phyloP scores from a whole-genome alignment of 2,329 filamentous ascomycete genomes.

The Calonectria crousiana region DNA sequence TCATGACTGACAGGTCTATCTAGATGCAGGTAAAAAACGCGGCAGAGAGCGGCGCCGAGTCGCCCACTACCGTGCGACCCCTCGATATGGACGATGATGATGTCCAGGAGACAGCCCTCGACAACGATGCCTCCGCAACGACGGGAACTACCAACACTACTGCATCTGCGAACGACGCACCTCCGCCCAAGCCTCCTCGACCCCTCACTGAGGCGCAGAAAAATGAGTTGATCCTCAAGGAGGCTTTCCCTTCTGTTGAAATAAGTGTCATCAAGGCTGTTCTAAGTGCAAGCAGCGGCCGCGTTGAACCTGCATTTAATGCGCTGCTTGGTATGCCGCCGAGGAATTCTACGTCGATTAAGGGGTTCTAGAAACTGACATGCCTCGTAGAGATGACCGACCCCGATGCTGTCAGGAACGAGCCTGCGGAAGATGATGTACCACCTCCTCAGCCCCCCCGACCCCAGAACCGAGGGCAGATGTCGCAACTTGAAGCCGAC shows the following conservation, averaged over 20 bases:
- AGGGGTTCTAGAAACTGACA: slow-evolving; percentile 25
- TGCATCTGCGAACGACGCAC: slow-evolving; percentile 52
- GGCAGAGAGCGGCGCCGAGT: slow-evolving; percentile 65
- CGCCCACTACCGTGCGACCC: slow-evolving; percentile 73
- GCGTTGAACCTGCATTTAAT: slow-evolving; percentile 95
- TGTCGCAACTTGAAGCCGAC: slow-evolving; percentile 89
- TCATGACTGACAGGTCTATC: slow-evolving; percentile 37
- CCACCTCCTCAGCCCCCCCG: slow-evolving; percentile 84
- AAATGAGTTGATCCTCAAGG: slow-evolving; percentile 88
- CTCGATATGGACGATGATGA: slow-evolving; percentile 80
- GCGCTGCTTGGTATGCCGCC: slow-evolving; percentile 79
- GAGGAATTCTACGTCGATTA: too few relatives aligned
- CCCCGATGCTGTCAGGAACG: slow-evolving; percentile 72
- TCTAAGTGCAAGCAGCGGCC: slow-evolving; percentile 84
- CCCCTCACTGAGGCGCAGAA: slow-evolving; percentile 86
- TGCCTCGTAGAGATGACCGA: slow-evolving; percentile 77
- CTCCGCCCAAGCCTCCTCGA: slow-evolving; percentile 87
- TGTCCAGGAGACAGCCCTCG: slow-evolving; percentile 69
- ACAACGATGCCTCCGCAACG: slow-evolving; percentile 53
- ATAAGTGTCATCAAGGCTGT: slow-evolving; percentile 86
- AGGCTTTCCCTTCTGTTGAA: slow-evolving; percentile 93
- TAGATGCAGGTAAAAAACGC: slow-evolving; percentile 57
- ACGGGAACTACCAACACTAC: slow-evolving; percentile 43
- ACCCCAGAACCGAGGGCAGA: slow-evolving; percentile 71
- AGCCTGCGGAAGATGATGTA: slow-evolving; percentile 66